Percentiles rank a stretch among this genome's conserved stretches.
These are phyloP conservation scores for Aspergillus phoenicis DNA, from an alignment of 2,329 filamentous ascomycete species.

Conservation along the genomic window DNA sequence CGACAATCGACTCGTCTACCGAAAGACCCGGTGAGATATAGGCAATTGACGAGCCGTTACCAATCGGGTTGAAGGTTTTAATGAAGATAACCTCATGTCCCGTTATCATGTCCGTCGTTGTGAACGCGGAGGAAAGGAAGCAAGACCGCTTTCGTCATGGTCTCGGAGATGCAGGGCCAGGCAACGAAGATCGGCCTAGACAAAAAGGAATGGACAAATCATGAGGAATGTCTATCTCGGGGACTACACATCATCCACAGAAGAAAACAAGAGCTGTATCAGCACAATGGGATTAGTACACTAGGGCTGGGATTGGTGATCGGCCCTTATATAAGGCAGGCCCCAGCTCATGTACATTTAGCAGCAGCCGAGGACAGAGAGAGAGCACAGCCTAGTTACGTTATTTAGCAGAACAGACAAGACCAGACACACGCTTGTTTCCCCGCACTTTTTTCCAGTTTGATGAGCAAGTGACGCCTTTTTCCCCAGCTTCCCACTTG, in stretches of 20 bases:
- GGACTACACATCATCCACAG: slow-evolving; percentile 2
- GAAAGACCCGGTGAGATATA: too few species aligned
- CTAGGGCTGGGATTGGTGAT: slow-evolving; percentile 7
- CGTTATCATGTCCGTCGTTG: not conserved
- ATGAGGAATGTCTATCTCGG: not conserved
- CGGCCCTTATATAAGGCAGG: slow-evolving; percentile 1
- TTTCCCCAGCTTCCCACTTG: slow-evolving; percentile 26
- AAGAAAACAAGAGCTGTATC: slow-evolving; percentile 4
- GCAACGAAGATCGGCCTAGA: not conserved
- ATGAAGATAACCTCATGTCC: not conserved
- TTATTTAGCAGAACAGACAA: slow-evolving; percentile 3
- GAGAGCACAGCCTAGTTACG: not conserved
- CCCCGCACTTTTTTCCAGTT: slow-evolving; percentile 23
- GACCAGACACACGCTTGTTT: slow-evolving; percentile 11
- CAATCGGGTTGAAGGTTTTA: not conserved
- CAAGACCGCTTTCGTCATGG: slow-evolving; percentile 4
- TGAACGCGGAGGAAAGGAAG: not conserved
- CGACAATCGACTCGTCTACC: not conserved
- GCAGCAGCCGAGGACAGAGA: not conserved
- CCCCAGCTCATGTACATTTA: not conserved
- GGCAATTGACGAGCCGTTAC: not conserved
- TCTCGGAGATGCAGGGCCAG: not conserved
- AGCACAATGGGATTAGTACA: slow-evolving; percentile 4
- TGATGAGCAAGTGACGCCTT: slow-evolving; percentile 4
- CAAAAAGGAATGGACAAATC: slow-evolving; percentile 3